These are phyloP conservation scores for Exophiala calicioides DNA, from an alignment of 2,329 filamentous ascomycete species.

Conservation along the genomic window DNA sequence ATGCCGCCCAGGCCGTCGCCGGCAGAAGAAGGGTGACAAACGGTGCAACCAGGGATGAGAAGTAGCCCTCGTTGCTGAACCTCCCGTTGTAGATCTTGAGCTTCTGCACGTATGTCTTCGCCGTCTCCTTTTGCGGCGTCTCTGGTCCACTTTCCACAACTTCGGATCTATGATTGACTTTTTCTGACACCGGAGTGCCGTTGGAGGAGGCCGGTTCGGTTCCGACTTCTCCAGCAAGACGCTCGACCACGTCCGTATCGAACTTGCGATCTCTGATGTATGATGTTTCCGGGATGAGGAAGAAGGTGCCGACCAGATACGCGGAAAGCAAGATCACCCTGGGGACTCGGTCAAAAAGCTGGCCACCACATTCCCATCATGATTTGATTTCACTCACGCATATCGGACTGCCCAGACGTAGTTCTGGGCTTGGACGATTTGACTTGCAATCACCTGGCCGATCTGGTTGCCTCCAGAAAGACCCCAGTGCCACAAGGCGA, in stretches of 20 bases:
- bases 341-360: too few species aligned
- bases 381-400: too few species aligned
- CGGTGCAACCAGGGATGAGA: background rate
- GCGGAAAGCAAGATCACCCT: background rate
- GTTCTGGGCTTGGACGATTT: background rate
- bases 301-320: background rate
- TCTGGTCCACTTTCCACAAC: too few species aligned
- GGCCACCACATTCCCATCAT: too few species aligned
- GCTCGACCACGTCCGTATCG: too few species aligned
- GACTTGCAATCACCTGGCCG: slow-evolving; percentile 5
- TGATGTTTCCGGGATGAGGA: background rate
- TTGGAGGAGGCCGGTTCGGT: too few species aligned
- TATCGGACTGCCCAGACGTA: slow-evolving; percentile 3
- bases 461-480: slow-evolving; percentile 1
- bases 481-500: slow-evolving; percentile 1
- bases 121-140: too few species aligned
- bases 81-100: slow-evolving; percentile 3
- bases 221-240: too few species aligned
- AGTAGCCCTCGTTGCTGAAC: background rate
- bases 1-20: background rate
- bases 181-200: too few species aligned
- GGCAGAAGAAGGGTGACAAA: background rate
- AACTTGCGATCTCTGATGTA: background rate
- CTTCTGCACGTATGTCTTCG: background rate
- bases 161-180: too few species aligned